phyloP scores from a whole-genome alignment of 148 eudicot genomes.

The Bassia scoparia region DNA sequence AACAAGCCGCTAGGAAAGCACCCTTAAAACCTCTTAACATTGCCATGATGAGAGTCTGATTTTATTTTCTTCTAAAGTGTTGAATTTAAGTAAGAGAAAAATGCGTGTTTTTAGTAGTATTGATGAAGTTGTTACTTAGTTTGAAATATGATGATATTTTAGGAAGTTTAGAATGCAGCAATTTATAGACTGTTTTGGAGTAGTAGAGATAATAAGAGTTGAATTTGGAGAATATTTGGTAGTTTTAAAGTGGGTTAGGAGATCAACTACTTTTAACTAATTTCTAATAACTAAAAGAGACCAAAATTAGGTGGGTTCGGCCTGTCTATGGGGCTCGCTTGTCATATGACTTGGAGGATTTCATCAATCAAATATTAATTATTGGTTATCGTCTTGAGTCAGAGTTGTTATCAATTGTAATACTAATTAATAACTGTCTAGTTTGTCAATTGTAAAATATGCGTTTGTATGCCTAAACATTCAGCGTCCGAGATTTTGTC shows the following conservation, averaged over 20 bases:
- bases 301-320: conserved; percentile 25
- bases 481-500: too few relatives aligned
- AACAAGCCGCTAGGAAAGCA: conserved; percentile 1
- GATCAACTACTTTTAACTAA: conserved; percentile 58
- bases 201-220: conserved; percentile 12
- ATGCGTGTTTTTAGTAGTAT: neutral
- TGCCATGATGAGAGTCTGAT: neutral
- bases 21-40: conserved; percentile 14
- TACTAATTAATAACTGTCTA: neutral
- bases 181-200: conserved; percentile 35
- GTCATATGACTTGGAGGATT: neutral
- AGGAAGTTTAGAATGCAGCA: conserved; percentile 9
- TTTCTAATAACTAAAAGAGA: conserved; percentile 17
- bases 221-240: conserved; percentile 22
- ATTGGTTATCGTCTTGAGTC: conserved; percentile 6
- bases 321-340: conserved; percentile 11
- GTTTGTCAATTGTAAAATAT: neutral
- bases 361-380: neutral
- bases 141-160: conserved; percentile 16
- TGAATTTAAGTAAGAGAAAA: too few relatives aligned
- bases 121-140: conserved; percentile 9
- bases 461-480: too few relatives aligned
- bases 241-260: conserved; percentile 49
- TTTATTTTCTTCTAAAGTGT: too few relatives aligned
- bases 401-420: conserved; percentile 4